These are phyloP conservation scores for Ogataea siamensis DNA, from an alignment of 805 yeast genomes.

Conservation along the genomic window DNA sequence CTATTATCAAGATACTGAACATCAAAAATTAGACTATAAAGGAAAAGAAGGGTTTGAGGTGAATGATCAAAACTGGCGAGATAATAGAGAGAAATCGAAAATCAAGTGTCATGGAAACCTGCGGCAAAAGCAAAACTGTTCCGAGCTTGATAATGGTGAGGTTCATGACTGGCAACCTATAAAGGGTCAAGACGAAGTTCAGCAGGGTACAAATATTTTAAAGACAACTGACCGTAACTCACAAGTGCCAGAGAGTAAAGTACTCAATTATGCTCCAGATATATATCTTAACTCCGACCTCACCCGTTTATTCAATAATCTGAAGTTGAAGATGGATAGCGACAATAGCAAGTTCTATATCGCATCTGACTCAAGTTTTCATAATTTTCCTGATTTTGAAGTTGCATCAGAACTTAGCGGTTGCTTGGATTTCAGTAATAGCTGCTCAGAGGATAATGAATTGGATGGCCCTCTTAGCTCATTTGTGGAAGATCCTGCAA, in stretches of 20 bases:
- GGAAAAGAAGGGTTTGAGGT: neutral
- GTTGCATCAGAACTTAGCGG: constrained; percentile 12
- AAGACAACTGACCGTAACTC: too few relatives aligned
- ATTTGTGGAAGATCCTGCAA: constrained; percentile 17
- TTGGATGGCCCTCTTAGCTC: constrained; percentile 18
- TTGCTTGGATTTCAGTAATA: neutral
- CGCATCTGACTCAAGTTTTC: constrained; percentile 10
- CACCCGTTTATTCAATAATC: constrained; percentile 16
- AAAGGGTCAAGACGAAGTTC: neutral
- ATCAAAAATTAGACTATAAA: neutral
- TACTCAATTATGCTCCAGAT: constrained; percentile 20
- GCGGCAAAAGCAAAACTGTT: neutral
- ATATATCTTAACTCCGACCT: constrained; percentile 23
- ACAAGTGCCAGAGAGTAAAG: too few relatives aligned
- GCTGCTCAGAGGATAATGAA: constrained; percentile 1
- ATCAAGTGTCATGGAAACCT: neutral
- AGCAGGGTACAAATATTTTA: neutral
- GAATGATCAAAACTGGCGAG: neutral
- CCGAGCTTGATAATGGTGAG: too few relatives aligned
- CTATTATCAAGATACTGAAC: neutral
- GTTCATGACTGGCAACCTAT: too few relatives aligned
- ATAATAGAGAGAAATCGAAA: neutral
- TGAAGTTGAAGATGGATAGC: constrained; percentile 11
- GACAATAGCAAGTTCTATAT: constrained; percentile 18
- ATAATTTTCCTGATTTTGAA: constrained; percentile 22